These are phyloP conservation scores for Schoenoplectus tabernaemontani DNA, from an alignment of 202 grass and related monocot genomes.

Conservation along the genomic window DNA sequence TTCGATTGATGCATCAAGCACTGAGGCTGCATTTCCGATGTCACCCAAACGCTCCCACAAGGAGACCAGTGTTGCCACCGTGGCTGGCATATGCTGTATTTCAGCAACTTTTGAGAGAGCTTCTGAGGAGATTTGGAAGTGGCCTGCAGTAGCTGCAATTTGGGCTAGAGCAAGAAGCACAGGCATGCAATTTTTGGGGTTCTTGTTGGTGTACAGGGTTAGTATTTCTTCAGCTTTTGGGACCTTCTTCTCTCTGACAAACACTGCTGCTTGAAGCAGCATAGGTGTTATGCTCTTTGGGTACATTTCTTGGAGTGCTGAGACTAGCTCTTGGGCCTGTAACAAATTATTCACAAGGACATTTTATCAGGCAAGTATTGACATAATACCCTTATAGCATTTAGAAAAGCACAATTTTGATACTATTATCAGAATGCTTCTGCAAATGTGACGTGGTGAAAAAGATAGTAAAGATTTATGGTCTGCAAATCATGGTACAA, in stretches of 20 bases:
- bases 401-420: not conserved
- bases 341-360: conserved; percentile 19
- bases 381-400: not conserved
- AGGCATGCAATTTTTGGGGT: conserved; percentile 49
- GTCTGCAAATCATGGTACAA: not conserved
- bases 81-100: conserved; percentile 89
- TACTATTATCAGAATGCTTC: conserved; percentile 16
- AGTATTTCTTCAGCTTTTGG: conserved; percentile 87
- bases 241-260: conserved; percentile 83
- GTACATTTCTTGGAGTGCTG: conserved; percentile 54
- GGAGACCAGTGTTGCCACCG: conserved; percentile 65
- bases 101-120: conserved; percentile 59
- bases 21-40: conserved; percentile 36
- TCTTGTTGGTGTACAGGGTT: conserved; percentile 45
- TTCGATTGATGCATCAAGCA: conserved; percentile 69
- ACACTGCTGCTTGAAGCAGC: conserved; percentile 76
- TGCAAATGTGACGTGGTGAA: not conserved
- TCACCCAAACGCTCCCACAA: conserved; percentile 63
- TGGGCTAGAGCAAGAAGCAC: conserved; percentile 68
- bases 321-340: conserved; percentile 71
- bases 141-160: conserved; percentile 56
- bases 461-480: not conserved
- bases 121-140: conserved; percentile 73
- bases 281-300: conserved; percentile 50
- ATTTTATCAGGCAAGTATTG: not conserved